These are phyloP conservation scores for Davidsoniella eucalypti DNA, from an alignment of 2,329 filamentous ascomycete genomes.

Conservation along the genomic window DNA sequence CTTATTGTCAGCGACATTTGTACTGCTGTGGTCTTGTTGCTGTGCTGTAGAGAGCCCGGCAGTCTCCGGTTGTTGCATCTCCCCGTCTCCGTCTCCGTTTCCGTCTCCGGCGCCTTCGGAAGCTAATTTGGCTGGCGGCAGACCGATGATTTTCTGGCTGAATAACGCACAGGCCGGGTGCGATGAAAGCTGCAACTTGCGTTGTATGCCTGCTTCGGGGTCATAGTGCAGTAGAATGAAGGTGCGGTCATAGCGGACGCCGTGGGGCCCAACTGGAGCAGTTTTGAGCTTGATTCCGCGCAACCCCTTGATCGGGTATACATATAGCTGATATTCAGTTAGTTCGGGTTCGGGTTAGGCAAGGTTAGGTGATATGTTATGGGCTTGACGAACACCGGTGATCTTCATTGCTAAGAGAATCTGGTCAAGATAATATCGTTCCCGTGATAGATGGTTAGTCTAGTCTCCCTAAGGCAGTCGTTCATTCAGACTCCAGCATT, in stretches of 20 bases:
- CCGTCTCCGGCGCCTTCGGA: conserved; percentile 32
- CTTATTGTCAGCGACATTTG: too few species aligned
- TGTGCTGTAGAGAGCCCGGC: too few species aligned
- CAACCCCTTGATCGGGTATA: conserved; percentile 62
- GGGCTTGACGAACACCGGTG: conserved; percentile 16
- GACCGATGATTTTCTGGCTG: conserved; percentile 33
- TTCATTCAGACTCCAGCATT: too few species aligned
- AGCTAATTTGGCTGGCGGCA: conserved; percentile 46
- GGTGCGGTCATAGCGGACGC: conserved; percentile 47
- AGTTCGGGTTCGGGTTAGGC: neutral
- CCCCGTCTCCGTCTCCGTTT: conserved; percentile 16
- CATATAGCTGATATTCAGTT: conserved; percentile 31
- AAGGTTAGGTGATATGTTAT: neutral
- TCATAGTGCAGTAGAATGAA: conserved; percentile 51
- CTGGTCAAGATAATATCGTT: neutral
- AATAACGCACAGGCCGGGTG: conserved; percentile 49
- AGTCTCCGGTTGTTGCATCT: neutral
- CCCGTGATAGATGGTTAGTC: neutral
- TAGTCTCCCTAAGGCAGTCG: too few species aligned
- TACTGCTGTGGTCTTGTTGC: too few species aligned
- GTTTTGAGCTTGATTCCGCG: conserved; percentile 38
- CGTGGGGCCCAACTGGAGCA: conserved; percentile 41
- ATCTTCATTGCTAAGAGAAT: conserved; percentile 19
- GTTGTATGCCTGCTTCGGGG: conserved; percentile 22
- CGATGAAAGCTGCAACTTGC: conserved; percentile 42